Evolutionary conservation across 2,329 filamentous ascomycete genomes (phyloP), one percentile per base, ranked within the genome.

Genomic region (Fusarium metavorans): DNA sequence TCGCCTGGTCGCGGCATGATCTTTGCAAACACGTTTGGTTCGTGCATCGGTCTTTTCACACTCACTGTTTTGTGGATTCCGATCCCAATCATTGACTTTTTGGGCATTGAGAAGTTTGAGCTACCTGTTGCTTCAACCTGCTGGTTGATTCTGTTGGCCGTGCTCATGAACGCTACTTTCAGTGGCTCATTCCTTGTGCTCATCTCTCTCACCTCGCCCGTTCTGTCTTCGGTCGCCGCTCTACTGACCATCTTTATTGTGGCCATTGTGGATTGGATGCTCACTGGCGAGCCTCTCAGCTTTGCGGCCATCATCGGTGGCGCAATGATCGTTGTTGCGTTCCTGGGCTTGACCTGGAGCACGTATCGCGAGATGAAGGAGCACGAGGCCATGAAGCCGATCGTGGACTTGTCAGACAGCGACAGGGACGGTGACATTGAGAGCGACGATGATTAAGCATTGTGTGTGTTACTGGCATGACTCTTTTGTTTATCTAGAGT

Each of bases 171-270:
- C 86, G 95, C 95, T 54, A 93, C 91, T 1, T 99, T 99, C 81
- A 97, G 95, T 13, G 97, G 97, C 27, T 94, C 92, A 23, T 98
- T 98, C 86, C 88, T 98, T 9, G 93, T 98, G 37, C 89, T 99
- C 63, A 98, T 99, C 80, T 95, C 92, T 18, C 88, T 99, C 32
- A 99, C 97, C 0, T 96, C 93, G 20, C 97, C 97, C 1, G 97
- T 99, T 4, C 87, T 99, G 6, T 96, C 93, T 67, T 97, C 94
- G 20, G 97, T 99, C 13, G 97, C 97, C 1, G 95, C 96, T 3
- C 89, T 99, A 34, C 87, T 99, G 56, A 99, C 97, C 25, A 99
- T 99, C 76, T 98, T 99, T 87, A 91, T 98, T 70, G 97, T 99
- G 8, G 97, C 96, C 1, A 86, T 98, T 34, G 94, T 94, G 65